Evolutionary conservation across 257 asterid genomes (phyloP).

Genomic region (Forsythia viridissima): DNA sequence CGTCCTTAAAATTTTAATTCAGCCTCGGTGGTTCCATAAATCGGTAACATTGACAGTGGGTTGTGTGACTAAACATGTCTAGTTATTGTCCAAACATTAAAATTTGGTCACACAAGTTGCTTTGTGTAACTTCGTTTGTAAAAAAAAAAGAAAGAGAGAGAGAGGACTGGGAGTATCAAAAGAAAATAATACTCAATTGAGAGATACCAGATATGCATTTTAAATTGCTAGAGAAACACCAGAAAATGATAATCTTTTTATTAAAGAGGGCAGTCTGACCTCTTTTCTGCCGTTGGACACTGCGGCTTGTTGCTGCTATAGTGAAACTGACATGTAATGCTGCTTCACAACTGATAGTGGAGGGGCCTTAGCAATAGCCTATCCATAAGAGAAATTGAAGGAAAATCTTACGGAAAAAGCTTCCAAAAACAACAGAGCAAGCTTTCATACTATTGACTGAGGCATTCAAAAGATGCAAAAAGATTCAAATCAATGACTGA

Average conservation of each 20-base stretch:
- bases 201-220: neutral
- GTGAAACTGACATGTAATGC: slow-evolving; percentile 17
- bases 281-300: slow-evolving; percentile 31
- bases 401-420: slow-evolving; percentile 18
- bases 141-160: no score
- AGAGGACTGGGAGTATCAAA: neutral
- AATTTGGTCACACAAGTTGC: no score
- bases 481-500: slow-evolving; percentile 1
- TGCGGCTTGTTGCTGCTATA: slow-evolving; percentile 15
- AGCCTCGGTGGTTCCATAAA: neutral
- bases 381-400: slow-evolving; percentile 12
- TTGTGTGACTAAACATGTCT: no score
- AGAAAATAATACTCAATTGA: neutral
- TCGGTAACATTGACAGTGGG: no score
- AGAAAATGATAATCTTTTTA: neutral
- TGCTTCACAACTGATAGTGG: neutral
- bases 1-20: neutral
- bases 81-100: no score
- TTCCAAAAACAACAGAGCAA: neutral
- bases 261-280: neutral
- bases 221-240: neutral
- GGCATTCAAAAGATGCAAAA: neutral
- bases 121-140: no score
- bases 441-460: neutral
- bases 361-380: neutral